These are phyloP conservation scores for Xylaria polymorpha DNA, from an alignment of 2,329 filamentous ascomycete species.

Conservation along the genomic window DNA sequence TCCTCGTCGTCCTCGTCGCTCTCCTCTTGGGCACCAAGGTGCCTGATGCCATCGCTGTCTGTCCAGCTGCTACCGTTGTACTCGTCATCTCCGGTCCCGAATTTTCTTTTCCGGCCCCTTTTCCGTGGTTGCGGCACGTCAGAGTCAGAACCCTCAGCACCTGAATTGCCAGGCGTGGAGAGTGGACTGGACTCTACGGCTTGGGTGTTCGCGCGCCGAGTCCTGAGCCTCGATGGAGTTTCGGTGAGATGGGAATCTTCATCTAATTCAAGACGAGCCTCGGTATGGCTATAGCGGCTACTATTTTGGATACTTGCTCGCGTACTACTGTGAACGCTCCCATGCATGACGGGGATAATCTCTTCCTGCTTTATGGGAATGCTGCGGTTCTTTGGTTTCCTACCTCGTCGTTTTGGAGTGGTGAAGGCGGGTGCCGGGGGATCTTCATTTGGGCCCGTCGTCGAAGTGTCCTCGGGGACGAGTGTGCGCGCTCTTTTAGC, in stretches of 20 bases:
- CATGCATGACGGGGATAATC: constrained; percentile 15
- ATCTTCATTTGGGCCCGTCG: constrained; percentile 38
- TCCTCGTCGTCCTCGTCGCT: constrained; percentile 44
- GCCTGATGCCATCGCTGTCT: constrained; percentile 43
- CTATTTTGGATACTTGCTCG: constrained; percentile 33
- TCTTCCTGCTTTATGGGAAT: constrained; percentile 5
- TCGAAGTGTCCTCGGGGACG: constrained; percentile 34
- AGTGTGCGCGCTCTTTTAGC: constrained; percentile 41
- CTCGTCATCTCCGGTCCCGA: constrained; percentile 45
- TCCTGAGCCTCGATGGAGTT: constrained; percentile 41
- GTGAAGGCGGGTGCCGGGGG: constrained; percentile 28
- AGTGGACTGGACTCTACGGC: constrained; percentile 47
- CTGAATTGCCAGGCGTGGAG: constrained; percentile 43
- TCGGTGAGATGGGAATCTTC: constrained; percentile 40
- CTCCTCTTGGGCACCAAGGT: constrained; percentile 39
- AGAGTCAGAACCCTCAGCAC: constrained; percentile 41
- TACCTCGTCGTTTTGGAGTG: constrained; percentile 44
- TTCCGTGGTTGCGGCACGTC: constrained; percentile 37
- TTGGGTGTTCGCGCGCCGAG: constrained; percentile 36
- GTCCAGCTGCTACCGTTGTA: constrained; percentile 48
- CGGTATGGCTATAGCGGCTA: constrained; percentile 44
- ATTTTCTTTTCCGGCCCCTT: constrained; percentile 37
- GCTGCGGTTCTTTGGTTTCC: constrained; percentile 43
- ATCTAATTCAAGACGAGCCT: constrained; percentile 46
- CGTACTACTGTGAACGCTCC: constrained; percentile 32